Conservation (phyloP, 2,329 filamentous ascomycete species). For the Microsporum ferrugineum region DNA sequence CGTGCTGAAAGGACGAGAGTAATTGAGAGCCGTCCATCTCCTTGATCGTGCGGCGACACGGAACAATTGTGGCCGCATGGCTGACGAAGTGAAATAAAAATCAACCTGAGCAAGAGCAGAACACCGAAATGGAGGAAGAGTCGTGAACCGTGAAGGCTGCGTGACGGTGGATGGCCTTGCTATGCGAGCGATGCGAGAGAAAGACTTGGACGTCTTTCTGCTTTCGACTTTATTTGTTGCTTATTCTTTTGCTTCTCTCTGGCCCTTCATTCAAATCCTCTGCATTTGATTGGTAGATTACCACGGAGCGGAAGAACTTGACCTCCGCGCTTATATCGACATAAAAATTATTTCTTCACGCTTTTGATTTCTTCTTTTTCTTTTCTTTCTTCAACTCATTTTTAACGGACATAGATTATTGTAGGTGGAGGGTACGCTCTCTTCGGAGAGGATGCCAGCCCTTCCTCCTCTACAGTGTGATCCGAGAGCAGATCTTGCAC, state of each 20-base stretch:
- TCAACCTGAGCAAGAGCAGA: constrained; percentile 9
- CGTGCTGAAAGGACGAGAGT: constrained; percentile 69
- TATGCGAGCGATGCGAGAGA: background rate
- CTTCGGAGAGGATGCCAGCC: constrained; percentile 27
- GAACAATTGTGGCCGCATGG: constrained; percentile 54
- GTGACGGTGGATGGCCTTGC: background rate
- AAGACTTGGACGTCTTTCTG: background rate
- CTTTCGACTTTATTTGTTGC: constrained; percentile 9
- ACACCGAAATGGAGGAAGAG: background rate
- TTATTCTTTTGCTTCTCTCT: constrained; percentile 9
- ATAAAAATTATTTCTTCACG: constrained; percentile 12
- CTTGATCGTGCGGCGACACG: constrained; percentile 50
- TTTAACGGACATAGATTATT: constrained; percentile 54
- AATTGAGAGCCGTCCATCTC: constrained; percentile 42
- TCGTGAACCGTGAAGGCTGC: background rate
- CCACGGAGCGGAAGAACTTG: constrained; percentile 19
- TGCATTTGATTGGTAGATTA: constrained; percentile 28
- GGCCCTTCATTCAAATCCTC: constrained; percentile 25
- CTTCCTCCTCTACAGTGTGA: constrained; percentile 51
- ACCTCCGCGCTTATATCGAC: constrained; percentile 18
- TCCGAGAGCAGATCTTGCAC: constrained; percentile 48
- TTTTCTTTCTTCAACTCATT: constrained; percentile 39
- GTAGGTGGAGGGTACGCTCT: constrained; percentile 43
- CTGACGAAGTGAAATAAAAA: constrained; percentile 25
- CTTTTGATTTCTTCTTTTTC: constrained; percentile 13